These are phyloP conservation scores for Cryptosporidium sp. DNA, from an alignment of 169 alveolate species.

Conservation along the genomic window DNA sequence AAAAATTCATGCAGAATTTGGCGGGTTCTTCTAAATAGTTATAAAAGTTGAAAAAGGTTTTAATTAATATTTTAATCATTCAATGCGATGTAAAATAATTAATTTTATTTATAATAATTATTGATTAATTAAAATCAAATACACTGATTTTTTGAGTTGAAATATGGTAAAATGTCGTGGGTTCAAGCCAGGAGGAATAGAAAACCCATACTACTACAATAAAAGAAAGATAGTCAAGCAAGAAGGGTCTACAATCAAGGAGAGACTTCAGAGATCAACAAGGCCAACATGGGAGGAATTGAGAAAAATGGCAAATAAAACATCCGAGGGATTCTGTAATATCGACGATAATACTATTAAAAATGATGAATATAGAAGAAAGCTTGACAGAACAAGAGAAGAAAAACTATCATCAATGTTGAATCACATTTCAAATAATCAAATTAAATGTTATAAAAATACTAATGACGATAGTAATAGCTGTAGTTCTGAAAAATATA, in stretches of 20 bases:
- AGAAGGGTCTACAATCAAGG: slow-evolving; percentile 59
- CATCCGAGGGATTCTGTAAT: not conserved
- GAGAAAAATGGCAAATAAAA: slow-evolving; percentile 24
- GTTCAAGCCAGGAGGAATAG: slow-evolving; percentile 73
- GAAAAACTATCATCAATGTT: slow-evolving; percentile 38
- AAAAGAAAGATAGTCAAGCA: slow-evolving; percentile 27
- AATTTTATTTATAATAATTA: not conserved
- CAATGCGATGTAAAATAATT: not conserved
- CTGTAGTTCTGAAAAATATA: not conserved
- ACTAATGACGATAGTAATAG: not conserved
- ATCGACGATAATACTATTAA: not conserved
- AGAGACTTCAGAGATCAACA: slow-evolving; percentile 56
- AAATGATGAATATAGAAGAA: slow-evolving; percentile 47
- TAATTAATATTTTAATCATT: not conserved
- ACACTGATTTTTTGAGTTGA: not conserved
- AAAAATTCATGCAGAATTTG: slow-evolving; percentile 7
- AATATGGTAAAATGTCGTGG: slow-evolving; percentile 70
- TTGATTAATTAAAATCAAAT: not conserved
- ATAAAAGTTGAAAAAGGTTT: not conserved
- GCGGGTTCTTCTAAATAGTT: not conserved
- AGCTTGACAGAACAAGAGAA: slow-evolving; percentile 41
- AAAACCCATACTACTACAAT: slow-evolving; percentile 44
- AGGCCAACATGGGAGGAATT: slow-evolving; percentile 75
- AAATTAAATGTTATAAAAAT: not conserved
- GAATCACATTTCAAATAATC: not conserved